Evolutionary conservation across 2,329 filamentous ascomycete genomes (phyloP), one percentile per base, ranked within the genome.

Genomic region (Monosporascus ibericus): DNA sequence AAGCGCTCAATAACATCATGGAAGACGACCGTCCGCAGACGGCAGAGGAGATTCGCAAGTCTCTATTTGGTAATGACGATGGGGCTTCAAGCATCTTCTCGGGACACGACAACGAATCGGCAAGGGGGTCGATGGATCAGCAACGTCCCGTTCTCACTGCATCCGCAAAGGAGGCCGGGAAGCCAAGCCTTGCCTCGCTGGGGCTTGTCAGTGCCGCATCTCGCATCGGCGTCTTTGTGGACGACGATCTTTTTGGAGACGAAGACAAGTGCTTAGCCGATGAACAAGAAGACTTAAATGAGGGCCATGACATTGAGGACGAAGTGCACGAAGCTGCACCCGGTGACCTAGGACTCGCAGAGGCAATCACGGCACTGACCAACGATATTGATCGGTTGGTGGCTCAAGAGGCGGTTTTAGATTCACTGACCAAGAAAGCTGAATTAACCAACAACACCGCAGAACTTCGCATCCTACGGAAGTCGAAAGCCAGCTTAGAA

Each of bases 401-500:
- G 9, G 85, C 91, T 3, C 94, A 99, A 70, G 90, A 96, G 61
- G 87, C 88, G 2, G 89, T 99, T 18, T 84, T 99, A 18, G 90
- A 96, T 62, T 95, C 92, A 1, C 73, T 99, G 53, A 94, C 90
- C 3, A 84, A 88, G 52, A 99, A 99, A 71, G 94, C 95, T 0
- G 94, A 99, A 68, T 75, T 99, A 49, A 99, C 94, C 2, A 99
- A 99, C 68, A 99, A 99, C 65, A 91, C 87, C 15, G 90, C 92
- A 2, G 94, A 99, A 68, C 70, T 99, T 49, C 82, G 94, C 36
- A 97, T 99, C 56, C 70, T 99, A 48, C 85, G 87, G 51, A 99
- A 99, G 69, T 96, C 91, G 1, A 96, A 94, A 68, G 86, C 91
- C 34, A 99, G 94, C 69, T 74, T 99, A 52, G 88, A 95, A 64